Evolutionary conservation across 768 basidiomycete genomes (phyloP).

Genomic region (Boletus rubroflammeus): DNA sequence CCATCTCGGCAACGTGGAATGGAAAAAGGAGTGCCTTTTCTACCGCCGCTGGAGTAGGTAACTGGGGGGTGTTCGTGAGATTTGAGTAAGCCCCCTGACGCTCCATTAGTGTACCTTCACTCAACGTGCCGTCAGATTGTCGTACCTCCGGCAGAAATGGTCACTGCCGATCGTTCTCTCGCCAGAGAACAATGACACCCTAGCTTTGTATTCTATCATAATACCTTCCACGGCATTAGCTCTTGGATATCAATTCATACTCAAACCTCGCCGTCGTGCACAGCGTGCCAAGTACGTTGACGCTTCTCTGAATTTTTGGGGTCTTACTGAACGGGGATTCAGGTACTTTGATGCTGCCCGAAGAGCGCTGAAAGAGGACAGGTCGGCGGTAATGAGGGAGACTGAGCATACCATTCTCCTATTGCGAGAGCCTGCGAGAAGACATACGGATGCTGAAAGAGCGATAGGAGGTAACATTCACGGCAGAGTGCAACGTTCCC

Average conservation of each 20-base stretch:
- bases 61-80: conserved; percentile 48
- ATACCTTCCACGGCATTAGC: conserved; percentile 53
- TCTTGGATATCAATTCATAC: conserved; percentile 53
- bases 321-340: conserved; percentile 18
- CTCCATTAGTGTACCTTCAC: conserved; percentile 13
- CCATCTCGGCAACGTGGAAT: conserved; percentile 48
- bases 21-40: conserved; percentile 42
- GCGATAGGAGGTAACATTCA: conserved; percentile 56
- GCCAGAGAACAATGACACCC: conserved; percentile 40
- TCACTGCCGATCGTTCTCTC: conserved; percentile 57
- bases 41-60: conserved; percentile 42
- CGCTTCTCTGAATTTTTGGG: conserved; percentile 7
- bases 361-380: conserved; percentile 59
- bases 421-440: conserved; percentile 64
- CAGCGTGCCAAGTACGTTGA: conserved; percentile 49
- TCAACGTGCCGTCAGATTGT: conserved; percentile 37
- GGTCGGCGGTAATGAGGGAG: conserved; percentile 58
- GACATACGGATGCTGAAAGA: conserved; percentile 60
- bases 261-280: conserved; percentile 52
- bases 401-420: conserved; percentile 59
- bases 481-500: conserved; percentile 1
- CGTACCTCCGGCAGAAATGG: conserved; percentile 56
- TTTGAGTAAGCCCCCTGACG: conserved; percentile 44
- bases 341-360: conserved; percentile 69
- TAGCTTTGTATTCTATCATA: conserved; percentile 50